phyloP scores from a whole-genome alignment of 177 flowering plant species.

The Tripterygium wilfordii region DNA sequence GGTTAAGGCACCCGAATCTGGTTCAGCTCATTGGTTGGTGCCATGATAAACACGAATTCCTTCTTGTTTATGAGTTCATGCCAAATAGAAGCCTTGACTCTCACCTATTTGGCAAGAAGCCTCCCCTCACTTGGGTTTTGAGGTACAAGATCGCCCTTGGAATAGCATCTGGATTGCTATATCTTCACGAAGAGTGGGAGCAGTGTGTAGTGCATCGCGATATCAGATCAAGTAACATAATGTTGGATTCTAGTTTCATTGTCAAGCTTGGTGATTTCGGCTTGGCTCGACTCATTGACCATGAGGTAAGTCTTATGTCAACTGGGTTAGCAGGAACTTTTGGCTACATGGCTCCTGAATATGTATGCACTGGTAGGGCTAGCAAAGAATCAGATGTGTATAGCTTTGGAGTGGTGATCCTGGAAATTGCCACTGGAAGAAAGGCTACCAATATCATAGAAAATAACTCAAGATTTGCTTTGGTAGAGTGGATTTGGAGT shows the following conservation, averaged over 20 bases:
- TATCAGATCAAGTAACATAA: conserved; percentile 23
- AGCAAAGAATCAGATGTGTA: conserved; percentile 21
- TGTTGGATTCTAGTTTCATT: conserved; percentile 22
- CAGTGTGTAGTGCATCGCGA: conserved; percentile 29
- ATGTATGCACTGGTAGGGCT: conserved; percentile 12
- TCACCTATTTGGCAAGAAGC: conserved; percentile 17
- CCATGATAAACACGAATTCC: conserved; percentile 31
- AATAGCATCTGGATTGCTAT: conserved; percentile 19
- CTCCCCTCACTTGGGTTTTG: conserved; percentile 9
- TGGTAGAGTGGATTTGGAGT: conserved; percentile 36
- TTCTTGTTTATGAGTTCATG: conserved; percentile 32
- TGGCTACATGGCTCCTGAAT: conserved; percentile 26
- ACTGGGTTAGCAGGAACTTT: conserved; percentile 19
- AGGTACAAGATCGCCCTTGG: conserved; percentile 18
- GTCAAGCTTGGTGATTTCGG: conserved; percentile 35
- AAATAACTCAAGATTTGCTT: conserved; percentile 3
- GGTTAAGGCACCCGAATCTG: conserved; percentile 17
- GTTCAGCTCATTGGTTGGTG: conserved; percentile 49
- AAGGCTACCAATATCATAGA: conserved; percentile 11
- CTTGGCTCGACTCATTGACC: conserved; percentile 20
- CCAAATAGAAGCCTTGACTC: conserved; percentile 42
- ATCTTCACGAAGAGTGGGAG: conserved; percentile 28
- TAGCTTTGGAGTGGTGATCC: conserved; percentile 15
- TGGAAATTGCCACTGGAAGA: conserved; percentile 19
- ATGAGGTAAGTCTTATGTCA: conserved; percentile 5